Base-by-base conservation (phyloP, 306 rosid species). In the Spatholobus suberectus region DNA sequence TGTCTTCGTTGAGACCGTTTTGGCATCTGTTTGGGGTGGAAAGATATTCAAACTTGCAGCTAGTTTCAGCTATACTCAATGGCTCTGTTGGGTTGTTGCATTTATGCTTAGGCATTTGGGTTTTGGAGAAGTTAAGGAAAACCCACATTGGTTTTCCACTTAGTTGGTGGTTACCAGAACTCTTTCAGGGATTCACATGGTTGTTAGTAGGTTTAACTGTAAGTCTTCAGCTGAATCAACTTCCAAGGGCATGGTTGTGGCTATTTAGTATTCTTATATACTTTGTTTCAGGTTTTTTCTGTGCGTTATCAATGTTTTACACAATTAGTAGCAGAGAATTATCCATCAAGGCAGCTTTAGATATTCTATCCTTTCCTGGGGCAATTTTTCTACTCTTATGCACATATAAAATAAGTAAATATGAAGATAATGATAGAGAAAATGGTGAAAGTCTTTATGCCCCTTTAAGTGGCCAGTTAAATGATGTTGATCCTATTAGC, bases 171-270 rank as follows among this genome's bases (percentile, higher is more conserved):
- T 67, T 83, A 46, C 44, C 61, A 84, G 81, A 79, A 51, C 52
- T 88, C 23, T 77, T 90, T 61, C 91, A 87, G 0, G 97, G 97
- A 41, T 72, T 88, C 0, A 44, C 81, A 68, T 73, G 91, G 84
- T 55, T 93, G 55, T 43, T 88, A 69, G 83, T 88, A 9, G 81
- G 88, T 46, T 74, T 88, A 7, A 73, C 72, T 8, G 13, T 78
- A 61, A 89, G 89, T 57, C 72, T 90, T 54, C 43, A 62, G 44
- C 63, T 63, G 10, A 87, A 79, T 62, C 87, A 82, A 11, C 84
- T 89, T 75, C 81, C 90, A 32, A 78, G 73, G 78, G 2, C 77
- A 68, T 78, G 84, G 35, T 62, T 82, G 18, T 63, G 88, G 44
- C 61, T 86, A 1, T 77, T 84, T 73, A 76, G 88, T 4, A 34